Percentiles rank a stretch among this genome's conserved stretches.
phyloP scores from a whole-genome alignment of 2,329 filamentous ascomycete genomes.

The Aspergillus arachidicola region DNA sequence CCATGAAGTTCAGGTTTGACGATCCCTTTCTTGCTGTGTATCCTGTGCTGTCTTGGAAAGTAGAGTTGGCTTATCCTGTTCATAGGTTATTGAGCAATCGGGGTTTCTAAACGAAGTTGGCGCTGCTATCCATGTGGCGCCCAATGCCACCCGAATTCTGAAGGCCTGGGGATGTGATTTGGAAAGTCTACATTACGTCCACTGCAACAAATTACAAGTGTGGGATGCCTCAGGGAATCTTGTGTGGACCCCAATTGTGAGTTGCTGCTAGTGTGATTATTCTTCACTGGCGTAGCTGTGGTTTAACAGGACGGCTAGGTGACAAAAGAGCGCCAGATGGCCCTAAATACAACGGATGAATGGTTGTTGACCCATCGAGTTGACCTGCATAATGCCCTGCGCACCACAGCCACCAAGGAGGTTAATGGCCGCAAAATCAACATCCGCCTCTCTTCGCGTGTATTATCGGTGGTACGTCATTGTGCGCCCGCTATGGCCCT shows the following conservation, averaged over 20 bases:
- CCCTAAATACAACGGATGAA: neutral
- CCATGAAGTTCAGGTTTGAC: slow-evolving; percentile 29
- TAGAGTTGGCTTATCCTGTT: neutral
- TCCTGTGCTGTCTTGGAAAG: neutral
- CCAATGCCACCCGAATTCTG: slow-evolving; percentile 34
- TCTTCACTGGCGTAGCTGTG: neutral
- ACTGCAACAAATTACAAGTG: neutral
- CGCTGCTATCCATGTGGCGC: slow-evolving; percentile 35
- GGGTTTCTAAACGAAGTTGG: slow-evolving; percentile 37
- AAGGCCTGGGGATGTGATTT: slow-evolving; percentile 26
- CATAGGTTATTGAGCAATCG: slow-evolving; percentile 20
- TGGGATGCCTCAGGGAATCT: neutral
- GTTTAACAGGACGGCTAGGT: neutral
- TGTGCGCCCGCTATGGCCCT: neutral
- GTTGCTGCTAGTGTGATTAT: neutral
- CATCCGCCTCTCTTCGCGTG: neutral
- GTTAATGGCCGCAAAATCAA: neutral
- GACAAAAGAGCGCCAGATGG: neutral
- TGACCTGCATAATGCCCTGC: neutral
- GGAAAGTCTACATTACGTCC: neutral
- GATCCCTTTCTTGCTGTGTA: slow-evolving; percentile 21
- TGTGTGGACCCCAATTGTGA: neutral
- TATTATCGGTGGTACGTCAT: neutral
- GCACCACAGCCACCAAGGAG: neutral
- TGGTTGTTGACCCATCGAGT: neutral